Evolutionary conservation across 352 stramenopile genomes (phyloP).

Genomic region (Phytopythium cucurbitacearum): DNA sequence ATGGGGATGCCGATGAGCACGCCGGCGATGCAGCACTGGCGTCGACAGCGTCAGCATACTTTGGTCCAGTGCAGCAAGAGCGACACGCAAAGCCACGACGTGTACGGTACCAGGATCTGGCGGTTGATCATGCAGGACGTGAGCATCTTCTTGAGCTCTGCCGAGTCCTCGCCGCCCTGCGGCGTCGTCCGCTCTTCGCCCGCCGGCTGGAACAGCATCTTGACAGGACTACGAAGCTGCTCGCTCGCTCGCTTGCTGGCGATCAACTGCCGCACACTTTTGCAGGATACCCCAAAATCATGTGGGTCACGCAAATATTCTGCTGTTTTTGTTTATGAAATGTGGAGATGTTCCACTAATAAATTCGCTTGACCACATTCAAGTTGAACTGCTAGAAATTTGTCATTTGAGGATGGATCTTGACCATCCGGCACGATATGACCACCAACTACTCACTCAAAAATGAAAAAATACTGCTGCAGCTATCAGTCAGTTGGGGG

Average conservation of each 20-base stretch:
- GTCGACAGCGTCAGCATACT: background rate
- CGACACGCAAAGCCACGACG: background rate
- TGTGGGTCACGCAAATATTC: background rate
- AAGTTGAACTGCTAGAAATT: background rate
- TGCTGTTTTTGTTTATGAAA: background rate
- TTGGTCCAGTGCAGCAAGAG: background rate
- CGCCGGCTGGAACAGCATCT: constrained; percentile 55
- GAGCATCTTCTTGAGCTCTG: constrained; percentile 77
- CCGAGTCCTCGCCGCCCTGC: constrained; percentile 63
- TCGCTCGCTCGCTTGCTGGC: too few species aligned
- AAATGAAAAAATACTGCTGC: too few species aligned
- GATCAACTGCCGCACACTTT: too few species aligned
- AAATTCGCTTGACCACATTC: background rate
- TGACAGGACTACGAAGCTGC: constrained; percentile 5
- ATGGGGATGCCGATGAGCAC: constrained; percentile 80
- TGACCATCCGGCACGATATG: too few species aligned
- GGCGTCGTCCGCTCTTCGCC: constrained; percentile 36
- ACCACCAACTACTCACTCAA: too few species aligned
- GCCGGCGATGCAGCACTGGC: constrained; percentile 70
- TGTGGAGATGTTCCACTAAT: background rate
- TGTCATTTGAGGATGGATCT: background rate
- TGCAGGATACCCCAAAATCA: too few species aligned
- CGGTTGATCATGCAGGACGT: constrained; percentile 84
- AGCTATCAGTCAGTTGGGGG: too few species aligned
- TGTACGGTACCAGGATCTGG: constrained; percentile 55